Base-by-base conservation (phyloP, 495 filamentous ascomycete species). In the Neohortaea acidophila region DNA sequence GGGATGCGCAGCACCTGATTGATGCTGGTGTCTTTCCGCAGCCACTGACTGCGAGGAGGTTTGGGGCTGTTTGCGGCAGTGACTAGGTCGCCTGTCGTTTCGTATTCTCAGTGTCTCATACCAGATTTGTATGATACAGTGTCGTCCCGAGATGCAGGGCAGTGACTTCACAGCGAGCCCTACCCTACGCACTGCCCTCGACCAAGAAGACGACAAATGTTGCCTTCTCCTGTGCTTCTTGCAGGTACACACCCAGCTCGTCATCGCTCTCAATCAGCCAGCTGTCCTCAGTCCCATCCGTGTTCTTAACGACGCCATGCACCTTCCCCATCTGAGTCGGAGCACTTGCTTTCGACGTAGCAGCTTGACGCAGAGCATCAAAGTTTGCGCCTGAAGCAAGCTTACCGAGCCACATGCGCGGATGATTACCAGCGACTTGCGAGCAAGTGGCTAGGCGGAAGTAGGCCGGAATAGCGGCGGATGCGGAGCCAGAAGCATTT, bases 171-270 rank as follows among this genome's bases (percentile, higher is more conserved):
- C 24, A 27, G 24, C 7, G n/a, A 7, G 24, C 24, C 8, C 7
- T 27, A 37, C 12, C 23, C 42, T 33, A 48, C 11, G 45, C 40
- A 35, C 45, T 45, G 14, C 41, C 42, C 14, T 35, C 47, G 13
- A 27, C 46, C 21, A 61, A 38, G 45, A 39, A 49, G 36, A 81
- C 69, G n/a, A 65, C 54, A 56, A 86, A 80, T 8, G 65, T 74
- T 2, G 74, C 71, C 55, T 80, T 81, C 20, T 40, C 75, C 39
- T 65, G 56, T 3, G 77, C 64, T 54, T 79, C 73, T 28, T 59
- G 59, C 44, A 86, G 49, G 58, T 81, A 86, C 2, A 71, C 74
- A 39, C 70, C 70, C 36, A 86, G 48, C 57, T 84, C 78, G 30
- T 70, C 70, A 49, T 84, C 78, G 21, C 73, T 65, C 38, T 75